Percentiles rank a stretch among this genome's conserved stretches.
Evolutionary conservation across 768 basidiomycete species (phyloP).

Genomic region (Podaxis sp.): DNA sequence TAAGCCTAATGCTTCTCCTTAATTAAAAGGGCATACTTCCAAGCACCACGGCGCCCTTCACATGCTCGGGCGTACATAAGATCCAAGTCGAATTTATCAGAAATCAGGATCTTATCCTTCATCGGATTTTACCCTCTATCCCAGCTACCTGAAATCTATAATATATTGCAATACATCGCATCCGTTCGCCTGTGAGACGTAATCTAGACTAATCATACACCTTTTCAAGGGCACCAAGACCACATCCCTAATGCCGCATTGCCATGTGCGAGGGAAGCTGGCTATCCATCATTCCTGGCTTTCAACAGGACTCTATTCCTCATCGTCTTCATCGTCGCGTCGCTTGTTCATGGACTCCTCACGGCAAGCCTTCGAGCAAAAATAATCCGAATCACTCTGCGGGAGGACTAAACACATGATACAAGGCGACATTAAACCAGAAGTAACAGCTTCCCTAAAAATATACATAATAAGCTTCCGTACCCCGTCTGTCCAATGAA

Average conservation of each 20-base stretch:
- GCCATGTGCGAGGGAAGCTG: background rate
- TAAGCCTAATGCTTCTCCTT: background rate
- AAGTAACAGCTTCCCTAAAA: constrained; percentile 51
- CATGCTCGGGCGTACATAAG: background rate
- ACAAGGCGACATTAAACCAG: constrained; percentile 48
- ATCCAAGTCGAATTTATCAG: background rate
- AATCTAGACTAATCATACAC: background rate
- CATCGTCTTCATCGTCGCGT: constrained; percentile 11
- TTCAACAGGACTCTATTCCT: background rate
- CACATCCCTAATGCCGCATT: background rate
- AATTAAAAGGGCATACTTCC: background rate
- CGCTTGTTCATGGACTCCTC: constrained; percentile 56
- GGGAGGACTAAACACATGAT: constrained; percentile 63
- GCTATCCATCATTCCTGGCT: background rate
- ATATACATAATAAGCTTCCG: background rate
- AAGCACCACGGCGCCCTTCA: no score
- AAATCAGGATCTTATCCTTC: background rate
- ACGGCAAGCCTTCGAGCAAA: constrained; percentile 54
- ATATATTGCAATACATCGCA: background rate
- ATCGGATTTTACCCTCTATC: background rate
- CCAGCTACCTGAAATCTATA: background rate
- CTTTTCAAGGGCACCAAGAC: background rate
- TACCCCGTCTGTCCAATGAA: background rate
- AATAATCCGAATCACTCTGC: constrained; percentile 57
- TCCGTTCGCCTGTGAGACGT: background rate